Conservation (phyloP, 768 basidiomycete genomes). For the Tylopilus vinaceipallidus region DNA sequence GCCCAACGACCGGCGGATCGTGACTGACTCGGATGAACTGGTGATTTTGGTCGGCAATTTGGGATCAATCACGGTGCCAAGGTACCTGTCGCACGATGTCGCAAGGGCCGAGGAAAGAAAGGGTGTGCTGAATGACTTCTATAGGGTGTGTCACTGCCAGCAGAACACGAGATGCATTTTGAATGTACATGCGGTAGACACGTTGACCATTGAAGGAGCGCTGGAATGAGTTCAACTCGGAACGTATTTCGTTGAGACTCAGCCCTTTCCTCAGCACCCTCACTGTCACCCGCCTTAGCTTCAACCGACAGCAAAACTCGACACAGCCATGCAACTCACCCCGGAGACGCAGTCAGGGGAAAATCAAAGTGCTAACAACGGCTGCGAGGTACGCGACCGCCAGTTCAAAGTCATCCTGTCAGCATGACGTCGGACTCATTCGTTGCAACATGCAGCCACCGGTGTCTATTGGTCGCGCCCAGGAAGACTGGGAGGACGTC, state of each 20-base stretch:
- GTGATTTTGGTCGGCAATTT: not conserved
- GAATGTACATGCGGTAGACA: too few relatives aligned
- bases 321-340: constrained; percentile 13
- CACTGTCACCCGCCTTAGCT: too few relatives aligned
- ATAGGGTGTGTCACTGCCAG: not conserved
- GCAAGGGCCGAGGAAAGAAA: not conserved
- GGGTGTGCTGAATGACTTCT: not conserved
- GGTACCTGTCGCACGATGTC: not conserved
- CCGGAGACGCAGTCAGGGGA: constrained; percentile 1
- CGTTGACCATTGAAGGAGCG: too few relatives aligned
- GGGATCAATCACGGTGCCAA: not conserved
- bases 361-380: not conserved
- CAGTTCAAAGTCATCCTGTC: not conserved
- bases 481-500: constrained; percentile 38
- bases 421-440: not conserved
- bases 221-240: too few relatives aligned
- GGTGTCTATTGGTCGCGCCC: too few relatives aligned
- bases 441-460: constrained; percentile 1
- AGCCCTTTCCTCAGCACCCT: too few relatives aligned
- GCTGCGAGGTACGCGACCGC: constrained; percentile 8
- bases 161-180: too few relatives aligned
- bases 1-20: too few relatives aligned
- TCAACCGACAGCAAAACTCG: not conserved
- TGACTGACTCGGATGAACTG: not conserved
- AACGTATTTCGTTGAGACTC: too few relatives aligned